phyloP scores from a whole-genome alignment of 1,284 basidiomycete species.

The Cryptococcus maquisensis region DNA sequence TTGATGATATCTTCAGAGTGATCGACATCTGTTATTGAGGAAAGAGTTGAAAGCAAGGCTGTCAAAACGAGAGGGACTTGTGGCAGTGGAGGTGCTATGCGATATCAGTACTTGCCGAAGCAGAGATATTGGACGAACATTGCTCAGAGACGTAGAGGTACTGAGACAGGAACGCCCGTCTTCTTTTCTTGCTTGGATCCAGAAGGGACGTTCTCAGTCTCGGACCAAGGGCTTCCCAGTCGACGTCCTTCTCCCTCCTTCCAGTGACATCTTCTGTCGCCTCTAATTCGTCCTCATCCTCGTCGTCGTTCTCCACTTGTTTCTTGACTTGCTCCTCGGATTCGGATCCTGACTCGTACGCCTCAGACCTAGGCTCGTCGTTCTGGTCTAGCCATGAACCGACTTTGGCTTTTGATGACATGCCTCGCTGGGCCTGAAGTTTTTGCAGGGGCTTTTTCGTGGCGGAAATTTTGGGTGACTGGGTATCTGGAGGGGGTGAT shows the following conservation, averaged over 20 bases:
- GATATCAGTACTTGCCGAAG: background rate
- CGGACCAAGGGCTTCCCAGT: conserved; percentile 34
- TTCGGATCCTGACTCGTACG: conserved; percentile 32
- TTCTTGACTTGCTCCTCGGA: background rate
- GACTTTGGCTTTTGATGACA: conserved; percentile 43
- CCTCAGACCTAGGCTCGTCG: conserved; percentile 17
- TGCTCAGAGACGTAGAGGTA: conserved; percentile 38
- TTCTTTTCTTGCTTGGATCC: conserved; percentile 33
- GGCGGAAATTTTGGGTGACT: conserved; percentile 11
- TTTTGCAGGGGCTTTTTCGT: conserved; percentile 30
- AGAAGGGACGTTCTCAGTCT: conserved; percentile 27
- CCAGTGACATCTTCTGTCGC: conserved; percentile 10
- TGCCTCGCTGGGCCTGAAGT: conserved; percentile 38
- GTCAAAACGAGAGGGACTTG: conserved; percentile 24
- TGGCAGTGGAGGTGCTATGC: conserved; percentile 25
- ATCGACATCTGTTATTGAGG: conserved; percentile 19
- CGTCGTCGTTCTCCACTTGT: conserved; percentile 13
- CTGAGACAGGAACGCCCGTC: conserved; percentile 30
- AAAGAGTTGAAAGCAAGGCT: conserved; percentile 23
- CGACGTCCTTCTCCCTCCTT: conserved; percentile 25
- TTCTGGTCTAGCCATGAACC: conserved; percentile 45
- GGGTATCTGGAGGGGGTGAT: background rate
- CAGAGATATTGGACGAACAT: conserved; percentile 21
- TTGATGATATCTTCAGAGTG: conserved; percentile 30
- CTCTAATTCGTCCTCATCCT: conserved; percentile 28